These are phyloP conservation scores for Discostella pseudostelligera DNA, from an alignment of 108 stramenopile species.

Conservation along the genomic window DNA sequence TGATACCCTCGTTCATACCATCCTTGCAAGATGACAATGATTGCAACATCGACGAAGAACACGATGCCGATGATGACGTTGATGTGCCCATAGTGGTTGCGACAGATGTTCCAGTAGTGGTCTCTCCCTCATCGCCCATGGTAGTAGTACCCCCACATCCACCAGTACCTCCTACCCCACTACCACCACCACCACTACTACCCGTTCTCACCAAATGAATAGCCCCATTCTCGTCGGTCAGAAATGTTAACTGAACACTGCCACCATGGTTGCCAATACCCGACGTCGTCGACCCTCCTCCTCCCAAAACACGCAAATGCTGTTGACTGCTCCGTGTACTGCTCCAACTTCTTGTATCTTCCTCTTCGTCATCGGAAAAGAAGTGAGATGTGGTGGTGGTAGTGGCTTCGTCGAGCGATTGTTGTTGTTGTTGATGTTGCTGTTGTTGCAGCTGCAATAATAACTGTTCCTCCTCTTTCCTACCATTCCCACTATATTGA, in stretches of 20 bases:
- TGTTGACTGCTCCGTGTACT: conserved; percentile 30
- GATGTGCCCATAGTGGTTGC: background rate
- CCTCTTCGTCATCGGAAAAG: conserved; percentile 39
- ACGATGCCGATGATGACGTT: background rate
- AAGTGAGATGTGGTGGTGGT: conserved; percentile 1
- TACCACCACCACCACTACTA: background rate
- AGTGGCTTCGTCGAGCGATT: no score
- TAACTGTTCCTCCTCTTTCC: no score
- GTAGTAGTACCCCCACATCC: conserved; percentile 1
- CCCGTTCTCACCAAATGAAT: conserved; percentile 24
- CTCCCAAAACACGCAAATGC: background rate
- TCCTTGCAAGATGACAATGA: background rate
- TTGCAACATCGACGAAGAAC: background rate
- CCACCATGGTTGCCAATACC: background rate
- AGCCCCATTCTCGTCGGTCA: conserved; percentile 31
- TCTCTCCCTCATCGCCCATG: conserved; percentile 6
- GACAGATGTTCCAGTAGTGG: conserved; percentile 2
- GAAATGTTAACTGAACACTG: conserved; percentile 41
- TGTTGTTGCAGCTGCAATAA: background rate
- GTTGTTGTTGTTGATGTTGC: background rate
- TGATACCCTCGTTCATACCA: background rate
- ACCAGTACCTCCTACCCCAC: conserved; percentile 4
- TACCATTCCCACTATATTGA: no score
- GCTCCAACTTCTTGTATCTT: conserved; percentile 40
- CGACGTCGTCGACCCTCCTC: conserved; percentile 1